Base-by-base conservation (phyloP, 345 rosid species). In the Ailanthus altissimus region DNA sequence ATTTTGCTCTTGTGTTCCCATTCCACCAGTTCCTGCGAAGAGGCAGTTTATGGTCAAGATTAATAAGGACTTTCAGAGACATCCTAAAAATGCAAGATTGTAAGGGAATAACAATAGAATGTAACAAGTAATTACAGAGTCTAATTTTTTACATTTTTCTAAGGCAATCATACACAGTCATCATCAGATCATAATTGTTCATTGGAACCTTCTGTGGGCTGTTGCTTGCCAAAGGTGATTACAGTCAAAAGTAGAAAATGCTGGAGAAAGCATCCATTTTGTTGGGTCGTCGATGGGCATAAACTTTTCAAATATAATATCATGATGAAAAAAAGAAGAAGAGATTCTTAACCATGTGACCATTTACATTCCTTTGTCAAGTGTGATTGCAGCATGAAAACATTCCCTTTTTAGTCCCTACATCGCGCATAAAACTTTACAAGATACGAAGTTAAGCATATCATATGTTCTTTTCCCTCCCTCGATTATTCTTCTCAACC, bases 1-100 rank as follows among this genome's bases (percentile, higher is more conserved):
- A 85, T 82, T 71, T 83, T 82, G 69, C 90, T 86, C 81, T 57
- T 85, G 76, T 83, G 70, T 76, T 85, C 83, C 87, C 87, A 88
- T 42, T 83, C 87, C 20, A 73, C 90, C 53, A 79, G 45, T 81
- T 87, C 90, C 86, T 87, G 65, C 15, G 25, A 13, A 49, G 7
- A 61, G n/a, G 2, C 49, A 66, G 15, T 32, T 6, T 23, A 36
- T 15, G 0, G 9, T 28, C 43, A 47, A 36, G 23, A 28, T 53
- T 21, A 32, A 32, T 32, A 23, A 6, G 21, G 10, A 67, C 53
- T 43, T 43, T 23, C 15, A 21, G 6, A 45, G 12, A 67, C 38
- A 45, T 67, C 23, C 58, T 18, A 18, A 53, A 53, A 16, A 3
- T 5, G 16, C 5, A 53, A 53, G 38, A 1, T 53, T 53, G 18